Evolutionary conservation across 129 eudicot species (phyloP).

Genomic region (Centella asiatica): DNA sequence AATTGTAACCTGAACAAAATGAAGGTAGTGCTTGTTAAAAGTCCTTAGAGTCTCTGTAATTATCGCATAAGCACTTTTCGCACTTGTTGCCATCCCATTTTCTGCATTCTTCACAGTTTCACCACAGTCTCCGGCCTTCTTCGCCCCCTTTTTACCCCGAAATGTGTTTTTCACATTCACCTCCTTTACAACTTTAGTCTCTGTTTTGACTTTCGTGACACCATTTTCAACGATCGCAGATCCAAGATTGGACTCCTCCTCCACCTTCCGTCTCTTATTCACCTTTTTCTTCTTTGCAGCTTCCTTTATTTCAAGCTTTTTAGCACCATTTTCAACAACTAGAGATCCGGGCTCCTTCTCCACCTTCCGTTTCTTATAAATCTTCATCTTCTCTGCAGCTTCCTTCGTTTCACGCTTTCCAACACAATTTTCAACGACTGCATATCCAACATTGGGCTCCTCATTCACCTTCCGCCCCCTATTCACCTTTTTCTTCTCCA

Average conservation of each 20-base stretch:
- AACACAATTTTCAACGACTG: neutral
- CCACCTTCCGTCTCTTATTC: neutral
- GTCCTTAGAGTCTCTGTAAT: slow-evolving; percentile 62
- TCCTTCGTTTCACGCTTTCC: too few species aligned
- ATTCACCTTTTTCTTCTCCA: neutral
- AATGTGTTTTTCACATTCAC: too few species aligned
- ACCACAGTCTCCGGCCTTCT: neutral
- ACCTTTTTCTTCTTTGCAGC: neutral
- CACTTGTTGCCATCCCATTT: slow-evolving; percentile 11
- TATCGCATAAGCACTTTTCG: slow-evolving; percentile 30
- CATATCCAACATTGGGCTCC: neutral
- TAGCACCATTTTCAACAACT: neutral
- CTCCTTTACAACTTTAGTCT: neutral
- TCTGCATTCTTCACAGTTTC: neutral
- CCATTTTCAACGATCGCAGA: neutral
- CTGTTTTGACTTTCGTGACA: neutral
- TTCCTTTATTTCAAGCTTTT: too few species aligned
- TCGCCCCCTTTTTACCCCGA: too few species aligned
- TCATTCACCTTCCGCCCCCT: neutral
- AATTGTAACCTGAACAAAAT: slow-evolving; percentile 57
- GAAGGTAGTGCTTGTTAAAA: slow-evolving; percentile 51
- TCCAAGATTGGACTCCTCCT: neutral
- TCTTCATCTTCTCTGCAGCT: neutral
- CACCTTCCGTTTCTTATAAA: neutral
- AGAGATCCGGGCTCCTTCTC: neutral